phyloP scores from a whole-genome alignment of 2,329 filamentous ascomycete genomes.

The Aspergillus fijiensis region DNA sequence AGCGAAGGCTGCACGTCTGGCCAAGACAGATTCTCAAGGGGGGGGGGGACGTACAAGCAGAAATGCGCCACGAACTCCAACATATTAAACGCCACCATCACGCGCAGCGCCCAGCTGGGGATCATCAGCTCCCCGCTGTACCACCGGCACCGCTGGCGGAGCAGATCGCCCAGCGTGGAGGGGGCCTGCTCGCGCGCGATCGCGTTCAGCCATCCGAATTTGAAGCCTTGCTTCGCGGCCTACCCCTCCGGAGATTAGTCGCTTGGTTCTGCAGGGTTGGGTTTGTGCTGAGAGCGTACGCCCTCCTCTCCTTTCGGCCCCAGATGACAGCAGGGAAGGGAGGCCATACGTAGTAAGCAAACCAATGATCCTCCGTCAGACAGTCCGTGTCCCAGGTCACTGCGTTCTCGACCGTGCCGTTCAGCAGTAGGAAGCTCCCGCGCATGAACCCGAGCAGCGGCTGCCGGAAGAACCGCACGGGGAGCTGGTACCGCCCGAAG shows the following conservation, averaged over 20 bases:
- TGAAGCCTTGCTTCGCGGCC: conserved; percentile 11
- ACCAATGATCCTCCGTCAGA: conserved; percentile 15
- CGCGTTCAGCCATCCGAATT: conserved; percentile 15
- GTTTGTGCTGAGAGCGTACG: no score
- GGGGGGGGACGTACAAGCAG: not conserved
- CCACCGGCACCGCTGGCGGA: conserved; percentile 11
- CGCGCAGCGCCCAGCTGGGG: conserved; percentile 1
- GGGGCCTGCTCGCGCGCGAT: conserved; percentile 13
- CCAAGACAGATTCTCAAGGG: not conserved
- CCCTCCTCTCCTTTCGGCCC: no score
- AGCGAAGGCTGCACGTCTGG: no score
- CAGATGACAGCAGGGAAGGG: not conserved
- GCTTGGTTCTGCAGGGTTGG: no score
- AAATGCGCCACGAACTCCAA: not conserved
- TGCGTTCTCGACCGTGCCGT: conserved; percentile 10
- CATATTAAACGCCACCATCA: not conserved
- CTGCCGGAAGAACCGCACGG: conserved; percentile 6
- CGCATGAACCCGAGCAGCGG: conserved; percentile 8
- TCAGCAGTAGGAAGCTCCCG: not conserved
- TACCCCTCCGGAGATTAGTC: not conserved
- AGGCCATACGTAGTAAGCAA: conserved; percentile 9
- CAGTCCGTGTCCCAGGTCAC: conserved; percentile 15
- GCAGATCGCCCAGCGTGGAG: conserved; percentile 7
- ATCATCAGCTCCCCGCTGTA: conserved; percentile 11
- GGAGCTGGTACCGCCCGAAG: conserved; percentile 15